Evolutionary conservation across 495 filamentous ascomycete genomes (phyloP), one percentile per base, ranked within the genome.

Genomic region (Haplographium delicatum): DNA sequence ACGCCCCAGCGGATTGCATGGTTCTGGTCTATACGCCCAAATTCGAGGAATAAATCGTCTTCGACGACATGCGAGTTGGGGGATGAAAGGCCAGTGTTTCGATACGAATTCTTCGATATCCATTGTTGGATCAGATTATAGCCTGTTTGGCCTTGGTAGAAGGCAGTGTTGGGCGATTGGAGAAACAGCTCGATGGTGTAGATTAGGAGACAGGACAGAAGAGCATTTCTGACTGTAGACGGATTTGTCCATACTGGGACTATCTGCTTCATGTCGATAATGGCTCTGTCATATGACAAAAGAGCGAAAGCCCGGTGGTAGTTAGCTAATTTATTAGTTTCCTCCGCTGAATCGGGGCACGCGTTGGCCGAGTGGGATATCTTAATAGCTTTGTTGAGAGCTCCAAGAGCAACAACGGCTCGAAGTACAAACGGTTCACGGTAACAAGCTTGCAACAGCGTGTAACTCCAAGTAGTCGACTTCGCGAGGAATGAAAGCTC

Each of bases 101-200:
- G 27, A 10, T n/a, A n/a, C 11, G 50, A 16, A 20, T 42, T 34
- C 8, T 9, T 15, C 3, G 19, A 19, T 2, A 41, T 18, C 47
- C 47, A 50, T 27, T 46, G 30, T 18, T 34, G 41, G 6, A 53
- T 30, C 7, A 53, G 41, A 9, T 27, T 10, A 18, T 45, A 53
- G 1, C 50, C 50, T 2, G 4, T 22, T 38, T 53, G 30, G 8
- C 26, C 24, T 26, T 53, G 50, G n/a, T n/a, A 28, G n/a, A 22
- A 28, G 13, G 51, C 42, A 1, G 37, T 44, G 38, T 48, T 47
- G 3, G 51, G 44, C 10, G 23, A 35, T 16, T 28, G 13, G 4
- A 54, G 34, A 24, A 48, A 54, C 37, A 38, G 10, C n/a, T 48
- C 44, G 2, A 54, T 43, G 23, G 44, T 48, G 18, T 24, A 25